Conservation (phyloP, 257 asterid genomes). For the Verbascum thapsus region DNA sequence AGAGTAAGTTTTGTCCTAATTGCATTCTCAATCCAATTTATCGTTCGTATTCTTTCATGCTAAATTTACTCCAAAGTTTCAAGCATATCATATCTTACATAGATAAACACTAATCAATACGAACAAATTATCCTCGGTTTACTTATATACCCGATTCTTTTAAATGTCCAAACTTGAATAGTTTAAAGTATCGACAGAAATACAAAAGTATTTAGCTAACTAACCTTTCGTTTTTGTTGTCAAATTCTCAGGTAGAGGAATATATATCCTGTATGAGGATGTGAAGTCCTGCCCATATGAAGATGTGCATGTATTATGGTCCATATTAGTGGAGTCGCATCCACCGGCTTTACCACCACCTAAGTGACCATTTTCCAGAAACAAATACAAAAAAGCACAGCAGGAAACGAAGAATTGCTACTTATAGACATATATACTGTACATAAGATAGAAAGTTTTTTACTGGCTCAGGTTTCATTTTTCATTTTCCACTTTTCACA, state of each 20-base stretch:
- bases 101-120: no score
- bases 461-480: constrained; percentile 24
- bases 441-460: constrained; percentile 40
- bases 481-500: constrained; percentile 23
- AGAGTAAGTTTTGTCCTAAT: constrained; percentile 53
- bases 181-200: no score
- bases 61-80: constrained; percentile 2
- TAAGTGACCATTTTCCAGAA: constrained; percentile 37
- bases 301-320: constrained; percentile 95
- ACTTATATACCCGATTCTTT: no score
- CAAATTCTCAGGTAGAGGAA: constrained; percentile 68
- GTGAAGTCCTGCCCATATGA: constrained; percentile 91
- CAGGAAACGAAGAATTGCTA: constrained; percentile 26
- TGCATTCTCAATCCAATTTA: background rate
- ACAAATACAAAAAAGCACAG: constrained; percentile 17
- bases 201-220: no score
- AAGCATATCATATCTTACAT: background rate
- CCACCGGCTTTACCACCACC: constrained; percentile 62
- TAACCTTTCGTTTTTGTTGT: background rate
- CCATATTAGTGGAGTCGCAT: constrained; percentile 87
- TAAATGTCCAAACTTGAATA: no score
- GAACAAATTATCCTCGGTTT: no score
- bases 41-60: constrained; percentile 11
- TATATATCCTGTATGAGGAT: constrained; percentile 91
- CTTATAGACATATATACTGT: constrained; percentile 38